Percentiles rank a stretch among this genome's conserved stretches.
These are phyloP conservation scores for Amanita phalloides DNA, from an alignment of 768 basidiomycete species.

Conservation along the genomic window DNA sequence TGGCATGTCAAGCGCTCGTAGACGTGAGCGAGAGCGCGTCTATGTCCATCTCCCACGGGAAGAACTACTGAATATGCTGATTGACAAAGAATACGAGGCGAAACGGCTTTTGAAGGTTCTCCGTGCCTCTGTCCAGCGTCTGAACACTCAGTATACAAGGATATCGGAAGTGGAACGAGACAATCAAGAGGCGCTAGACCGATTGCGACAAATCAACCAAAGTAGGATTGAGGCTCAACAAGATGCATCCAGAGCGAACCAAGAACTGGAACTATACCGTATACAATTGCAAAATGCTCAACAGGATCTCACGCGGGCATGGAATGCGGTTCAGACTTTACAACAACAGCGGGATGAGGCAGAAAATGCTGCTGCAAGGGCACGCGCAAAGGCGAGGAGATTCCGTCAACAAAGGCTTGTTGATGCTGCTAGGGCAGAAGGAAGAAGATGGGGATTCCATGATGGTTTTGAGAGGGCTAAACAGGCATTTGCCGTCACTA, in stretches of 20 bases:
- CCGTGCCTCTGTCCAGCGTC: conserved; percentile 21
- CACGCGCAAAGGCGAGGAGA: conserved; percentile 38
- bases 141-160: conserved; percentile 24
- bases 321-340: conserved; percentile 33
- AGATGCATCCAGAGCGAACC: conserved; percentile 22
- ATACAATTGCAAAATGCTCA: conserved; percentile 29
- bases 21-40: conserved; percentile 13
- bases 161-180: conserved; percentile 23
- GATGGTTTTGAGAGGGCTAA: conserved; percentile 33
- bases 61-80: conserved; percentile 20
- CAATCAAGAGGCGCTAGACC: conserved; percentile 20
- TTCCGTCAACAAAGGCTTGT: conserved; percentile 40
- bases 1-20: conserved; percentile 3
- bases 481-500: conserved; percentile 13
- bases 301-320: conserved; percentile 42
- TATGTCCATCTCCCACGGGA: conserved; percentile 13
- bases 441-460: conserved; percentile 38
- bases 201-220: conserved; percentile 24
- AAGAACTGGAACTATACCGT: conserved; percentile 27
- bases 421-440: conserved; percentile 46
- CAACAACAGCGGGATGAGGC: conserved; percentile 49
- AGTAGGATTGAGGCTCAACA: conserved; percentile 23
- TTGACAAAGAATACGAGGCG: conserved; percentile 24
- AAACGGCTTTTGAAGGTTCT: conserved; percentile 23
- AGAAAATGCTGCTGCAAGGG: conserved; percentile 39